Evolutionary conservation across 768 basidiomycete genomes (phyloP).

Genomic region (Phlebiopsis flavidoalba): DNA sequence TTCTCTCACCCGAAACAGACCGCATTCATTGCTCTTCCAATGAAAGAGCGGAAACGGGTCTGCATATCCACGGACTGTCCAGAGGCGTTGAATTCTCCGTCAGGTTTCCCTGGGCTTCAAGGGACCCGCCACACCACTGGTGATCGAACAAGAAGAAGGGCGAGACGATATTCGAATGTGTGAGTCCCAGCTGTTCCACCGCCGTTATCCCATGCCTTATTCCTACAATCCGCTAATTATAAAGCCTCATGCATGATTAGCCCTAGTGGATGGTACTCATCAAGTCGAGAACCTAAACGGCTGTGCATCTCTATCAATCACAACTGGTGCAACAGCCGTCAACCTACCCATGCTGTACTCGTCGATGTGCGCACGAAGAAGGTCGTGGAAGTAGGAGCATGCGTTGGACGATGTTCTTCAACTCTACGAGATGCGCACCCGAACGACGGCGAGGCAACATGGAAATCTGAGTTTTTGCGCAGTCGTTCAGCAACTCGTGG

Average conservation of each 20-base stretch:
- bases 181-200: slow-evolving; percentile 1
- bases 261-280: slow-evolving; percentile 27
- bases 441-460: slow-evolving; percentile 3
- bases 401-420: slow-evolving; percentile 24
- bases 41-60: slow-evolving; percentile 14
- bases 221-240: background rate
- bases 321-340: slow-evolving; percentile 28
- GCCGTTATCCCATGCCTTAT: background rate
- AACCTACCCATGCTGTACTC: slow-evolving; percentile 23
- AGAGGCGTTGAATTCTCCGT: slow-evolving; percentile 13
- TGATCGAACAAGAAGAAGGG: slow-evolving; percentile 21
- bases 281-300: slow-evolving; percentile 26
- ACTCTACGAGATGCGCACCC: slow-evolving; percentile 9
- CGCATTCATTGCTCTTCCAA: slow-evolving; percentile 14
- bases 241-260: slow-evolving; percentile 6
- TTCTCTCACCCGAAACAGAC: slow-evolving; percentile 23
- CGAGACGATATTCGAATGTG: slow-evolving; percentile 28
- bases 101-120: slow-evolving; percentile 14
- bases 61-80: slow-evolving; percentile 19
- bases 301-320: slow-evolving; percentile 27
- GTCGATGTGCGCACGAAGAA: slow-evolving; percentile 25
- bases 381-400: slow-evolving; percentile 22
- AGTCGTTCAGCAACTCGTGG: slow-evolving; percentile 25
- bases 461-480: slow-evolving; percentile 19
- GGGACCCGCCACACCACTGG: slow-evolving; percentile 12